Conservation (phyloP, 2,329 filamentous ascomycete genomes). For the Ascochyta koolunga region DNA sequence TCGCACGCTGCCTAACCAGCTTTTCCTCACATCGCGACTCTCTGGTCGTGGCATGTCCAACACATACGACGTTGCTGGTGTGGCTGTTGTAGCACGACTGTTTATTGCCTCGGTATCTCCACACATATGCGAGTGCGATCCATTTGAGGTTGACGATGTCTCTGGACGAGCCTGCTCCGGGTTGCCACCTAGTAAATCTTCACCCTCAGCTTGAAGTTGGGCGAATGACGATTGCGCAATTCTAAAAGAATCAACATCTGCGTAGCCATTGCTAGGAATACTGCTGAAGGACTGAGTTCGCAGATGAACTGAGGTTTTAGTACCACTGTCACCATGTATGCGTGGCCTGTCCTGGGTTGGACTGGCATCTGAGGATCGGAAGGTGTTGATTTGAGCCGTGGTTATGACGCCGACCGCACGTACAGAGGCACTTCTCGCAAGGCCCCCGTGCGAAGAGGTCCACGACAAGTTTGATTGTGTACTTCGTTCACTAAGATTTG, state of each 20-base stretch:
- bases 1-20: conserved; percentile 48
- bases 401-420: conserved; percentile 49
- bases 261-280: conserved; percentile 45
- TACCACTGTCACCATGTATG: conserved; percentile 24
- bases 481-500: conserved; percentile 62
- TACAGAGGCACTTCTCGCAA: conserved; percentile 54
- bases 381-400: conserved; percentile 36
- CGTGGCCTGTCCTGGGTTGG: conserved; percentile 31
- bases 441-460: conserved; percentile 47
- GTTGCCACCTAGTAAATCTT: conserved; percentile 57
- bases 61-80: conserved; percentile 33
- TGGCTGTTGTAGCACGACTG: conserved; percentile 33
- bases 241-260: conserved; percentile 57
- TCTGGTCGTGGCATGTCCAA: conserved; percentile 25
- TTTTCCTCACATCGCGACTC: conserved; percentile 37
- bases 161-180: conserved; percentile 40
- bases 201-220: conserved; percentile 58
- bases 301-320: conserved; percentile 28
- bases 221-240: conserved; percentile 58
- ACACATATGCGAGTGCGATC: conserved; percentile 31
- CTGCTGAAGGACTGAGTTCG: conserved; percentile 42
- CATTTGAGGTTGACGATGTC: conserved; percentile 38
- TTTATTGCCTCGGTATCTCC: conserved; percentile 32
- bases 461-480: conserved; percentile 52
- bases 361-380: conserved; percentile 42